Evolutionary conservation across 768 basidiomycete species (phyloP), one percentile per base, ranked within the genome.

Genomic region (Phylloporus arenicola): DNA sequence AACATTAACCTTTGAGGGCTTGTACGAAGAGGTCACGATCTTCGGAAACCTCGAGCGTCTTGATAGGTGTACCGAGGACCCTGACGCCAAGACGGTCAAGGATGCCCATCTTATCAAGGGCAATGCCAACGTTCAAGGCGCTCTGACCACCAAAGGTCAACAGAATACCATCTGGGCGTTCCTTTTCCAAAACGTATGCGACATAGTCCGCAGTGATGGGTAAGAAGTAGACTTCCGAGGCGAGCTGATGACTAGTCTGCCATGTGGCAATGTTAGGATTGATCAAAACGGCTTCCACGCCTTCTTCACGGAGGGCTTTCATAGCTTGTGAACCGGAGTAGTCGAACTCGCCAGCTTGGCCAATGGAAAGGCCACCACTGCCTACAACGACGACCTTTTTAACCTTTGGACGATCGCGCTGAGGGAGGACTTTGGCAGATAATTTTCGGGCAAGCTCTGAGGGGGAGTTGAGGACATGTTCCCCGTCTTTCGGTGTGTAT

Each of bases 181-280:
- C 96, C 72, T 95, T 96, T 75, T 99, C 96, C 67, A 98, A 76
- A 24, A 99, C 92, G 64, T 97, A 97, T 54, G 96, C 95, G 56
- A 99, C 96, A 69, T 98, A 98, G 69, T 98, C 96, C 45, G 90
- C 72, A 0, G 96, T 97, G 62, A 99, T 82, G 42, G 96, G 96
- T 31, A 99, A 72, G 73, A 98, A 99, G 73, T 98, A 99, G 58
- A 98, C 92, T 67, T 97, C 91, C 1, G 87, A 87, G 25, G 96
- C 96, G 56, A 99, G 78, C 68, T 97, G 85, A 66, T 99, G 96
- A 8, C 94, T 97, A 1, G 96, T 98, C 72, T 99, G 96, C 87
- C 95, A 97, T 27, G 96, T 98, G 38, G 96, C 95, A 57, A 98
- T 97, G 66, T 99, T 98, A 42, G 96, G 96, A 70, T 98, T 99